Percentiles rank a stretch among this genome's conserved stretches.
Conservation (phyloP, 768 basidiomycete genomes). For the Mycena haematopus region DNA sequence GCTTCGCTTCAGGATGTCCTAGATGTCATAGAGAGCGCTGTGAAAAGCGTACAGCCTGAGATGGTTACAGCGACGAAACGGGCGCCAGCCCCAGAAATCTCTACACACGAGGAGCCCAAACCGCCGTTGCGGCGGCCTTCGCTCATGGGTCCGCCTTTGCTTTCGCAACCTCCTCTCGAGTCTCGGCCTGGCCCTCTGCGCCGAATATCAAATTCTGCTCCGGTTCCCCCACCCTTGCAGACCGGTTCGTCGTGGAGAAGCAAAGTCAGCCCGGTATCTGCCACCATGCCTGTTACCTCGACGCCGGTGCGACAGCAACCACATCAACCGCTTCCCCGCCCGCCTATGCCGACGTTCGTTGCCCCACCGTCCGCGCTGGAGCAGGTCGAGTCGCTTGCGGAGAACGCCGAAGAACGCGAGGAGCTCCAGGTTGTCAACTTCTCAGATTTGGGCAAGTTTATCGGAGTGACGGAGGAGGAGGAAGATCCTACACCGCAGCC, state of each 20-base stretch:
- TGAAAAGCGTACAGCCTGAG: constrained; percentile 20
- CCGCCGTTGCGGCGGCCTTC: constrained; percentile 21
- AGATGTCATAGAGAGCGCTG: constrained; percentile 29
- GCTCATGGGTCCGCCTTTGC: constrained; percentile 10
- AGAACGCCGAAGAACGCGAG: constrained; percentile 50
- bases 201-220: constrained; percentile 36
- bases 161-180: constrained; percentile 36
- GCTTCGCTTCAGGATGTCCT: constrained; percentile 25
- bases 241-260: constrained; percentile 64
- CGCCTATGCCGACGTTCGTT: constrained; percentile 28
- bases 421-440: constrained; percentile 85
- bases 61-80: neutral
- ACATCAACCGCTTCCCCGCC: constrained; percentile 31
- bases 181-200: constrained; percentile 36
- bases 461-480: constrained; percentile 47
- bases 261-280: constrained; percentile 46
- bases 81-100: neutral
- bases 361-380: constrained; percentile 47
- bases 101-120: constrained; percentile 2
- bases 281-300: constrained; percentile 26
- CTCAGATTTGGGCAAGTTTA: constrained; percentile 74
- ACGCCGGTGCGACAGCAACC: constrained; percentile 40
- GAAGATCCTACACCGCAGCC: constrained; percentile 14
- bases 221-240: constrained; percentile 50
- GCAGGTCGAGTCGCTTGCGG: constrained; percentile 52